phyloP scores from a whole-genome alignment of 768 basidiomycete genomes.

The Lactarius vividus region DNA sequence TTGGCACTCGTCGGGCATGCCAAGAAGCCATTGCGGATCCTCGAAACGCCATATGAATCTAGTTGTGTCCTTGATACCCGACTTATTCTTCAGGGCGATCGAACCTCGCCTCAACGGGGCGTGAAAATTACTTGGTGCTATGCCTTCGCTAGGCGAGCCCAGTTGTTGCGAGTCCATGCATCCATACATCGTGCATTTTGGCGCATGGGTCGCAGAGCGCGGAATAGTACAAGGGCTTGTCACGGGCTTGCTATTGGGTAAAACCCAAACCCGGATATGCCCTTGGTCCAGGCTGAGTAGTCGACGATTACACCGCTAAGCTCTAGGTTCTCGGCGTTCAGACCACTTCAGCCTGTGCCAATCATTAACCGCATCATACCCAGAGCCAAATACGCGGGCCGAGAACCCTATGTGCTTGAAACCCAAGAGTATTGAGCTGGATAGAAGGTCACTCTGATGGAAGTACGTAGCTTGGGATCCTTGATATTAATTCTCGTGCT shows the following conservation, averaged over 20 bases:
- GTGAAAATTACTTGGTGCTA: not conserved
- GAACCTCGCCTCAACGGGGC: not conserved
- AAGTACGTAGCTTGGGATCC: not conserved
- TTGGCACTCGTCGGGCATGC: not conserved
- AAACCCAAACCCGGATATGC: too few relatives aligned
- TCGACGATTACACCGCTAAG: too few relatives aligned
- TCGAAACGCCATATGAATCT: not conserved
- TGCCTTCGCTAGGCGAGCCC: not conserved
- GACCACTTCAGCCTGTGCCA: too few relatives aligned
- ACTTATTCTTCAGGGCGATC: not conserved
- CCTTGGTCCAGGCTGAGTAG: too few relatives aligned
- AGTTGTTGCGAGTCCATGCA: not conserved
- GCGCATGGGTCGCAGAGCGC: too few relatives aligned
- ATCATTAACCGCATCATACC: not conserved
- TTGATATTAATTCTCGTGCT: not conserved
- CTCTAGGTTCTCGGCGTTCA: too few relatives aligned
- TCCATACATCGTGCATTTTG: not conserved
- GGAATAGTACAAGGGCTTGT: too few relatives aligned
- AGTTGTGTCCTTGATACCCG: not conserved
- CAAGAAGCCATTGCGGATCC: not conserved
- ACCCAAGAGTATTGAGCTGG: not conserved
- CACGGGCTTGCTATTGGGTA: too few relatives aligned
- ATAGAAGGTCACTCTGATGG: not conserved
- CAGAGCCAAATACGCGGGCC: not conserved
- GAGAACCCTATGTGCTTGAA: not conserved